Percentiles rank a stretch among this genome's conserved stretches.
Evolutionary conservation across 2,329 filamentous ascomycete genomes (phyloP).

Genomic region (Clathrospora elynae): DNA sequence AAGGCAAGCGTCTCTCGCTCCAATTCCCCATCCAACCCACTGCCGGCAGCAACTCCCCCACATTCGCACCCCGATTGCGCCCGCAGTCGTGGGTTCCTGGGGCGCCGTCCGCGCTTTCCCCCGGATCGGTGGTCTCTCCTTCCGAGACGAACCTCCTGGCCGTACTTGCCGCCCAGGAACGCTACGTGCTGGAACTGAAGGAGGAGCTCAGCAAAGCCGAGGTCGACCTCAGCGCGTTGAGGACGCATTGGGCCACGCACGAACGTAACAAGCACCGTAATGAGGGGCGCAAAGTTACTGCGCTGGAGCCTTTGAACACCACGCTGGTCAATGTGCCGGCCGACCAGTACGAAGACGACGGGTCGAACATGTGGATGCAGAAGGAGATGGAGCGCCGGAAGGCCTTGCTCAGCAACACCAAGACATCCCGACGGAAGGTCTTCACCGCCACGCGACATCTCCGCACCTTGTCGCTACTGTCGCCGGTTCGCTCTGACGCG

Average conservation of each 20-base stretch:
- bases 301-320: constrained; percentile 62
- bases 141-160: constrained; percentile 68
- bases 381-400: constrained; percentile 75
- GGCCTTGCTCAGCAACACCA: constrained; percentile 62
- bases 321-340: constrained; percentile 39
- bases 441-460: constrained; percentile 68
- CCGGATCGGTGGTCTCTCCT: constrained; percentile 25
- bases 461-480: constrained; percentile 79
- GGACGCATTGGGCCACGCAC: constrained; percentile 79
- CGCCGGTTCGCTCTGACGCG: constrained; percentile 57
- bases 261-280: constrained; percentile 78
- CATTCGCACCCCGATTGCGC: constrained; percentile 42
- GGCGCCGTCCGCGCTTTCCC: constrained; percentile 35
- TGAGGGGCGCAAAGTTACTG: constrained; percentile 60
- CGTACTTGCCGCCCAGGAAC: constrained; percentile 88
- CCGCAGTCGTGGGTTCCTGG: constrained; percentile 49
- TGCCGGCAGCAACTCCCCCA: constrained; percentile 40
- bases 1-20: constrained; percentile 55
- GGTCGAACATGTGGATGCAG: constrained; percentile 52
- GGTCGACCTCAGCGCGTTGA: constrained; percentile 73
- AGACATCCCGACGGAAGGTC: constrained; percentile 57
- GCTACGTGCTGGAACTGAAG: constrained; percentile 84
- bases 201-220: constrained; percentile 90
- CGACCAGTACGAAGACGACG: constrained; percentile 50
- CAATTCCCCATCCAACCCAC: constrained; percentile 56